phyloP scores from a whole-genome alignment of 2,329 filamentous ascomycete genomes.

The Cladorrhinum sp. region DNA sequence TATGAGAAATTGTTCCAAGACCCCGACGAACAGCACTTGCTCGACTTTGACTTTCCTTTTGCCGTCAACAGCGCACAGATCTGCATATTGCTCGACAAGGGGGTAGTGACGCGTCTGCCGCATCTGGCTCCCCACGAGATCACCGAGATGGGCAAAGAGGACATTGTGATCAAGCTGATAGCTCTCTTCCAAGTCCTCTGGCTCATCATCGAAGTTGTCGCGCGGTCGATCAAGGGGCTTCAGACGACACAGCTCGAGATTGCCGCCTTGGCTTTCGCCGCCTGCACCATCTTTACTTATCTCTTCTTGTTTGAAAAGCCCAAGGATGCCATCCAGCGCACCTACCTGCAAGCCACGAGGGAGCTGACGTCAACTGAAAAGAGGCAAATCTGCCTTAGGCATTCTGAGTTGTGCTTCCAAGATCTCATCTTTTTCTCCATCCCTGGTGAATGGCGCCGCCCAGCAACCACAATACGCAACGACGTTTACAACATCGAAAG shows the following conservation, averaged over 20 bases:
- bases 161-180: constrained; percentile 8
- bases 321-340: neutral
- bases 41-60: too few relatives aligned
- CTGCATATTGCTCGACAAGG: too few relatives aligned
- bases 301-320: neutral
- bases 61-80: too few relatives aligned
- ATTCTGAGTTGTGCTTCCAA: too few relatives aligned
- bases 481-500: too few relatives aligned
- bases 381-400: too few relatives aligned
- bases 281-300: constrained; percentile 1
- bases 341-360: neutral
- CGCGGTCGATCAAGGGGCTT: neutral
- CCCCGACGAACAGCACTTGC: too few relatives aligned
- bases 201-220: constrained; percentile 6
- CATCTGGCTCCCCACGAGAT: neutral
- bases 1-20: too few relatives aligned
- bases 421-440: too few relatives aligned
- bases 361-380: too few relatives aligned
- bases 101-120: neutral
- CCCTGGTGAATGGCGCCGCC: too few relatives aligned
- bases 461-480: too few relatives aligned
- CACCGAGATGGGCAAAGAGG: constrained; percentile 12
- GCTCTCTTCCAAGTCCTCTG: constrained; percentile 7
- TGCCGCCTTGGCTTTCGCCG: constrained; percentile 3
- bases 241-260: constrained; percentile 9